Percentiles rank a stretch among this genome's conserved stretches.
Evolutionary conservation across 2,329 filamentous ascomycete genomes (phyloP).

Genomic region (Plectosphaerella cucumerina): DNA sequence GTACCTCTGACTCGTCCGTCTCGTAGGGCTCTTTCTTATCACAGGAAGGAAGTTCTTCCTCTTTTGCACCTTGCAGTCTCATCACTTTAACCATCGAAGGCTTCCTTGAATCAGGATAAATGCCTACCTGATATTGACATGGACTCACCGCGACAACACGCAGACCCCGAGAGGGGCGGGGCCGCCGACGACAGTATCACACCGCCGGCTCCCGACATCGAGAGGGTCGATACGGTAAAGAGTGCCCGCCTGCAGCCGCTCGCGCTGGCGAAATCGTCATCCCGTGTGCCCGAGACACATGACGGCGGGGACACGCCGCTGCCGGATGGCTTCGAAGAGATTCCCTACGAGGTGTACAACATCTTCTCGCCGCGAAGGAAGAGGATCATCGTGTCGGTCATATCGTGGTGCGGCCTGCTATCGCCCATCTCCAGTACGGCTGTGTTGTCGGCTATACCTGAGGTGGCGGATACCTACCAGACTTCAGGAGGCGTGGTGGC

Average conservation of each 20-base stretch:
- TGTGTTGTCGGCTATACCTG: slow-evolving; percentile 68
- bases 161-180: too few species aligned
- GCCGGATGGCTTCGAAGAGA: slow-evolving; percentile 19
- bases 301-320: neutral
- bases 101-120: too few species aligned
- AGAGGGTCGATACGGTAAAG: neutral
- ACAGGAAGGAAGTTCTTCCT: too few species aligned
- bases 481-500: slow-evolving; percentile 69
- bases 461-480: slow-evolving; percentile 61
- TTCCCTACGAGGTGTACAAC: slow-evolving; percentile 59
- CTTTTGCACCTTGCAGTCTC: too few species aligned
- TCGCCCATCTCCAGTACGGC: slow-evolving; percentile 72
- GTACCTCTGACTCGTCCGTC: too few species aligned
- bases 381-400: slow-evolving; percentile 59
- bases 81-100: too few species aligned
- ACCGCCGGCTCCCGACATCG: too few species aligned
- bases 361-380: slow-evolving; percentile 60
- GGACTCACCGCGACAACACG: too few species aligned
- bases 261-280: neutral
- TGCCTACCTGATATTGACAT: too few species aligned
- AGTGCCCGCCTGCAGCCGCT: neutral
- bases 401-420: slow-evolving; percentile 70
- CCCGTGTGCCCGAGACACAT: neutral
- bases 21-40: too few species aligned
- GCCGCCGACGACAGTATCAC: too few species aligned